Base-by-base conservation (phyloP, 805 yeast species). In the Pichia thaimueangensis region DNA sequence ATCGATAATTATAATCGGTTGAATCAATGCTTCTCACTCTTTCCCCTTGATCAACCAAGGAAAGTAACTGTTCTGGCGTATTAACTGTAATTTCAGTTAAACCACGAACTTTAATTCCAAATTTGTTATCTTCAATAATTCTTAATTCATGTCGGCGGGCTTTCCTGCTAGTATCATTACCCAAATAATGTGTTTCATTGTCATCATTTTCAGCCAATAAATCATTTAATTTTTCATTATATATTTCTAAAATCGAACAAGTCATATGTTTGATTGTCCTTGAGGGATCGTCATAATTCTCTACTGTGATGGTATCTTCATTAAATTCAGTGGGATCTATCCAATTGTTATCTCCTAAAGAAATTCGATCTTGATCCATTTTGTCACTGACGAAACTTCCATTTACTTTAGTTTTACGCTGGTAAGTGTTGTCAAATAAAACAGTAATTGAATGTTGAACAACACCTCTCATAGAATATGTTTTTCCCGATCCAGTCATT, bases 401-500 rank as follows among this genome's bases (percentile, higher is more conserved):
- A 9, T 27, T 15, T 8, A n/a, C 25, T 8, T 13, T 17, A 20
- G 33, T 31, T 19, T 7, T 19, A 15, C 24, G 28, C 20, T 24
- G 7, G 6, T 23, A 7, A 30, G 30, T 30, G 76, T 70, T 70
- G 12, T 67, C 62, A 54, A 80, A 88, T 3, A 85, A 68, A 34
- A 75, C 74, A 42, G 70, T 67, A 11, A 81, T 80, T 5, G 91
- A 80, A 30, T 78, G 64, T 30, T 82, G 78, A 33, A 88, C 82
- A 37, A 87, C 69, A 4, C 96, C 95, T 0, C 81, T 79, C 95
- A 87, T 87, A 2, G 95, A 76, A 57, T 75, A 80, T 0, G 96
- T 87, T 60, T 87, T 87, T 10, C 96, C 96, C 1, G 94, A 82
- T 0, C 96, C 96, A 0, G 96, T 87, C 87, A 85, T 85, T 28